Evolutionary conservation across 2,329 filamentous ascomycete genomes (phyloP).

Genomic region (Pseudogymnoascus sp.): DNA sequence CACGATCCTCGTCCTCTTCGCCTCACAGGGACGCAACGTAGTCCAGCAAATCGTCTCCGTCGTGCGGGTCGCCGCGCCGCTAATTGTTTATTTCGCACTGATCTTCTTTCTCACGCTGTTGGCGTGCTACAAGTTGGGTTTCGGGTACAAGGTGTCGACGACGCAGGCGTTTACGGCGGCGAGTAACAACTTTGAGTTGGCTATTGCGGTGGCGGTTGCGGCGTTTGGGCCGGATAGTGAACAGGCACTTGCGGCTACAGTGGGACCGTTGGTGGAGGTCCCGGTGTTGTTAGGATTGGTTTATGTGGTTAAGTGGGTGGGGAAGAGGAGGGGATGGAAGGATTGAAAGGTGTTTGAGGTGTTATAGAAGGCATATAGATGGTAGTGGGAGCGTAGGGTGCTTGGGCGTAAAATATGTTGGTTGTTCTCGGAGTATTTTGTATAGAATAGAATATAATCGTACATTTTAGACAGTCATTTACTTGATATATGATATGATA

Average conservation of each 20-base stretch:
- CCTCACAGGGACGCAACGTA: constrained; percentile 67
- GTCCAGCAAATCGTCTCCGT: constrained; percentile 79
- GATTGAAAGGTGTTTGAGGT: constrained; percentile 14
- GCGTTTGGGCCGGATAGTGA: constrained; percentile 70
- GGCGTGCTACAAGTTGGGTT: constrained; percentile 56
- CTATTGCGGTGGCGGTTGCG: constrained; percentile 76
- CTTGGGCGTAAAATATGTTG: background rate
- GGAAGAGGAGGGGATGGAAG: constrained; percentile 34
- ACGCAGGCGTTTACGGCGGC: constrained; percentile 85
- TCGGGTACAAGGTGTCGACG: constrained; percentile 59
- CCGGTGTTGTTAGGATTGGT: constrained; percentile 71
- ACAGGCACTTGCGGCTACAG: constrained; percentile 73
- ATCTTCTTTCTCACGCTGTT: constrained; percentile 65
- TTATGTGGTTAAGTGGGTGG: constrained; percentile 59
- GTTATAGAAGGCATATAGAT: background rate
- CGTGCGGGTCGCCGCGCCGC: constrained; percentile 68
- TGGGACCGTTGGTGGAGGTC: constrained; percentile 80
- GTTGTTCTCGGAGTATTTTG: background rate
- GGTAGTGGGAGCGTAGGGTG: background rate
- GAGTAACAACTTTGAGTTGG: constrained; percentile 89
- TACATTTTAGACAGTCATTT: background rate
- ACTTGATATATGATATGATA: background rate
- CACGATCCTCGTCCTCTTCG: constrained; percentile 80
- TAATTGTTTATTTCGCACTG: constrained; percentile 71
- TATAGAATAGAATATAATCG: background rate